These are phyloP conservation scores for Piromyces sp. DNA, from an alignment of 192 early-diverging fungal genomes.

Conservation along the genomic window DNA sequence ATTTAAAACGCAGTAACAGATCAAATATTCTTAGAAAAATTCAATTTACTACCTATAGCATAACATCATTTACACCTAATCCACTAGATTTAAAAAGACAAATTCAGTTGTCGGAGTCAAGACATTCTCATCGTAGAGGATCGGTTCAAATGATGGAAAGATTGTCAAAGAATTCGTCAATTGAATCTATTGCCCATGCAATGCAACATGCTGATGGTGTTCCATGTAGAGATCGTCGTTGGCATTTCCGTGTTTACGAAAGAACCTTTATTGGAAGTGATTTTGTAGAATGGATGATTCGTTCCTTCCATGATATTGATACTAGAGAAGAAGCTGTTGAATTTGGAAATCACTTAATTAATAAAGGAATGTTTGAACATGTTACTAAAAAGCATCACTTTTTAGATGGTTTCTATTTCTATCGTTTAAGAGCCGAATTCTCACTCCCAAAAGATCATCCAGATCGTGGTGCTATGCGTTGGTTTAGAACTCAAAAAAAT, in stretches of 20 bases:
- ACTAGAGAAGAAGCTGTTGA: constrained; percentile 56
- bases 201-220: constrained; percentile 56
- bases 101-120: background rate
- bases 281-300: constrained; percentile 72
- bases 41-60: background rate
- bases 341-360: constrained; percentile 59
- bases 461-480: constrained; percentile 5
- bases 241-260: constrained; percentile 65
- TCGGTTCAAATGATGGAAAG: background rate
- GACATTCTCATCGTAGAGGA: background rate
- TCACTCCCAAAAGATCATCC: constrained; percentile 6
- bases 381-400: constrained; percentile 39
- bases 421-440: constrained; percentile 42
- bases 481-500: constrained; percentile 22
- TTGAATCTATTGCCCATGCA: constrained; percentile 34
- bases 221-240: constrained; percentile 52
- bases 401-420: constrained; percentile 82
- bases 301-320: constrained; percentile 53
- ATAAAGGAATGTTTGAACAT: constrained; percentile 53
- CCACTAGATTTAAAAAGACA: background rate
- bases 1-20: background rate
- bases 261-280: constrained; percentile 64
- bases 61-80: constrained; percentile 4
- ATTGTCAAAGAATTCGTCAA: constrained; percentile 27
- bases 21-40: background rate